These are phyloP conservation scores for Tremella fuciformis DNA, from an alignment of 768 basidiomycete species.

Conservation along the genomic window DNA sequence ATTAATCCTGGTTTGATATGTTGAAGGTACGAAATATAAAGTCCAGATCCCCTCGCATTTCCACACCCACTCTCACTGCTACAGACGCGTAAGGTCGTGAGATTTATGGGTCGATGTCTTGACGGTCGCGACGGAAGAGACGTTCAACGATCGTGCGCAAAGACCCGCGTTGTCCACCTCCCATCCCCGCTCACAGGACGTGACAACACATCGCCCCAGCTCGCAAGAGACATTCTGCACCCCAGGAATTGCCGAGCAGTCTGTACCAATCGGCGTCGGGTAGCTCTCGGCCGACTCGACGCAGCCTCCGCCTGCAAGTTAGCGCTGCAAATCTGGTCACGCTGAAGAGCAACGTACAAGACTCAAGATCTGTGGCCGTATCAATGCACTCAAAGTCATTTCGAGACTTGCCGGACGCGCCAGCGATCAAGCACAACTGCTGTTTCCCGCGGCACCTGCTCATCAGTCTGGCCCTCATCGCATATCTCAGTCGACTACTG, in stretches of 20 bases:
- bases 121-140: too few species aligned
- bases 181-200: not conserved
- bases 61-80: too few species aligned
- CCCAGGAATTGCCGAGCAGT: conserved; percentile 1
- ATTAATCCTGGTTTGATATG: too few species aligned
- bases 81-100: too few species aligned
- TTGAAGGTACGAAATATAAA: too few species aligned
- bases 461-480: too few species aligned
- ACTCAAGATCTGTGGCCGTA: conserved; percentile 1
- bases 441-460: not conserved
- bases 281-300: not conserved
- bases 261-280: not conserved
- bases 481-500: too few species aligned
- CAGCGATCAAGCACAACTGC: conserved; percentile 1
- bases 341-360: not conserved
- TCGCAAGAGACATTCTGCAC: not conserved
- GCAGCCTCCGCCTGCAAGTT: not conserved
- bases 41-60: too few species aligned
- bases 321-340: not conserved
- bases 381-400: conserved; percentile 5
- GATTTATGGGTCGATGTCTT: too few species aligned
- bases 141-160: too few species aligned
- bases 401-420: conserved; percentile 1
- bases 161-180: too few species aligned
- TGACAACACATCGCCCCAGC: not conserved